phyloP scores from a whole-genome alignment of 495 filamentous ascomycete species.

The Aspergillus indologenus region DNA sequence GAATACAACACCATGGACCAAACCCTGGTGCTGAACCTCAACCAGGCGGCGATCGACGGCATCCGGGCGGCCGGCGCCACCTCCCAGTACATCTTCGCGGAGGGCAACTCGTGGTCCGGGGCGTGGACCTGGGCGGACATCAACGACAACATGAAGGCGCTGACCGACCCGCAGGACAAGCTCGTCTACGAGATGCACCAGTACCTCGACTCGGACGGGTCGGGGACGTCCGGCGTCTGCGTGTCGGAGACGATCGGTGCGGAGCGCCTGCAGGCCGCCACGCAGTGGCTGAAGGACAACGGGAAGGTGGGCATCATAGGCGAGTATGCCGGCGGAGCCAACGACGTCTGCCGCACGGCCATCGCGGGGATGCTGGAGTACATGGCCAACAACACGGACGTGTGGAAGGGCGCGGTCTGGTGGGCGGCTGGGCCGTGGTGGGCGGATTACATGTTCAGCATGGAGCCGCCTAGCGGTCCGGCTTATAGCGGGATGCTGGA shows the following conservation, averaged over 20 bases:
- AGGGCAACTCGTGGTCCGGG: constrained; percentile 67
- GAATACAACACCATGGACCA: constrained; percentile 74
- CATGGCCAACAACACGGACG: constrained; percentile 59
- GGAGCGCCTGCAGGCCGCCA: constrained; percentile 62
- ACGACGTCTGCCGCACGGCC: constrained; percentile 61
- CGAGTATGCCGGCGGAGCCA: constrained; percentile 69
- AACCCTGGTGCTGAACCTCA: constrained; percentile 62
- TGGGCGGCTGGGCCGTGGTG: constrained; percentile 69
- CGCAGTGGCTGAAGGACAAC: constrained; percentile 66
- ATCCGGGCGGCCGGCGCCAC: constrained; percentile 70
- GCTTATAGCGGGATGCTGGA: constrained; percentile 45
- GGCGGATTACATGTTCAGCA: constrained; percentile 56
- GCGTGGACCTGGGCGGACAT: constrained; percentile 54
- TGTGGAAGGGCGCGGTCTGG: constrained; percentile 69
- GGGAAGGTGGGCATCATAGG: constrained; percentile 65
- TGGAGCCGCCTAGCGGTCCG: constrained; percentile 55
- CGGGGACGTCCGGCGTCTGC: constrained; percentile 58
- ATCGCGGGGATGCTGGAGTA: constrained; percentile 61
- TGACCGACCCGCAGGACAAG: constrained; percentile 61
- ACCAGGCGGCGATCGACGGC: constrained; percentile 71
- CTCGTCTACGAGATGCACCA: constrained; percentile 54
- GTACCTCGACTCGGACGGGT: constrained; percentile 55
- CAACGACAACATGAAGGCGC: constrained; percentile 51
- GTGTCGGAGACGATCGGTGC: constrained; percentile 60
- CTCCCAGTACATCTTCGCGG: constrained; percentile 67